Evolutionary conservation across 805 yeast species (phyloP), one percentile per base, ranked within the genome.

Genomic region (Pichia sporocuriosa): DNA sequence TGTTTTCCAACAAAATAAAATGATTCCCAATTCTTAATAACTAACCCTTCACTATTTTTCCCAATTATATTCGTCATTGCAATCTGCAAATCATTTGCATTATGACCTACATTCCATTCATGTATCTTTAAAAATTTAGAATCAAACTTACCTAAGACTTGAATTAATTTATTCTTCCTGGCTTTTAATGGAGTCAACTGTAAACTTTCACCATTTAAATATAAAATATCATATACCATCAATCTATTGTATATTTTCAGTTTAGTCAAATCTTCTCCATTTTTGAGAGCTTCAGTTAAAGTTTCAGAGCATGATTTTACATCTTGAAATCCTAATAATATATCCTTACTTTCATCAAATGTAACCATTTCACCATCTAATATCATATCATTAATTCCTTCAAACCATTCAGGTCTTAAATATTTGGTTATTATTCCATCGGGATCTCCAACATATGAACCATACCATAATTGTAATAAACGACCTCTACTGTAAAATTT

Each of bases 331-430:
- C 96, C 95, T 19, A 88, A 1, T 64, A 63, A 27, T 72, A 57
- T 43, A 68, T 62, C 35, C 60, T 39, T 35, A 4, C 24, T 66
- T 40, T 76, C 75, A 59, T 89, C 96, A 72, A 77, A 88, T 0
- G 94, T 86, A 2, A 90, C 79, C 90, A 90, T 85, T 60, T 90
- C 98, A 0, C 97, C 97, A 62, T 90, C 98, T 4, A 90, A 54
- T 6, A 83, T 69, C 19, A 71, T 62, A 30, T 49, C 59, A 8
- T 56, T 44, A 8, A 70, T 51, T 3, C 39, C 33, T 15, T 37
- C 46, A 38, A 63, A 67, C 48, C 49, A 61, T 2, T 41, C 57
- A 7, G 25, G 17, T 6, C 58, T 56, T 5, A 75, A 63, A 26
- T 54, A 61, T 5, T 60, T 61, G 8, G 67, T 43, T 1, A 62